phyloP scores from a whole-genome alignment of 2,329 filamentous ascomycete species.

The Stachybotrys echinatus region DNA sequence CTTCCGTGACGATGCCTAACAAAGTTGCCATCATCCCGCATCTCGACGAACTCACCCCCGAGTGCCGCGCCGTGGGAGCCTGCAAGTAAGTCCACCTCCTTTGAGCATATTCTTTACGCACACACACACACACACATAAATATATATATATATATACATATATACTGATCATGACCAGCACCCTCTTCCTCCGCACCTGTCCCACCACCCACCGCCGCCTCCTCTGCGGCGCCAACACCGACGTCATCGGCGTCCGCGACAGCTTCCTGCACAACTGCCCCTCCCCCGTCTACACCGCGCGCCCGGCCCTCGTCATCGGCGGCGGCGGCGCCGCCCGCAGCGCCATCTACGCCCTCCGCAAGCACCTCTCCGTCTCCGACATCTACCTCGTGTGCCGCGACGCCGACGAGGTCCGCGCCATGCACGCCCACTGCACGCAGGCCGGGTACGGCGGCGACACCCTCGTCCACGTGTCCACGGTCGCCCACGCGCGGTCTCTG shows the following conservation, averaged over 20 bases:
- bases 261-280: conserved; percentile 56
- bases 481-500: conserved; percentile 53
- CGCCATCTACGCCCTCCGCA: conserved; percentile 69
- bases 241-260: conserved; percentile 73
- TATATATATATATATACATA: too few relatives aligned
- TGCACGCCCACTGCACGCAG: conserved; percentile 57
- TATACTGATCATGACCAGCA: too few relatives aligned
- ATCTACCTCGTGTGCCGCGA: conserved; percentile 80
- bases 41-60: conserved; percentile 67
- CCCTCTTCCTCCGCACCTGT: conserved; percentile 55
- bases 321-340: conserved; percentile 75
- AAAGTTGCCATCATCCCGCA: conserved; percentile 72
- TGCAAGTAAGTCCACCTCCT: conserved; percentile 44
- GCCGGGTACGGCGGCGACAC: conserved; percentile 51
- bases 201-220: conserved; percentile 26
- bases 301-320: conserved; percentile 68
- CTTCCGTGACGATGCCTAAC: conserved; percentile 78
- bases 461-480: conserved; percentile 56
- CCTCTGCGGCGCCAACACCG: conserved; percentile 74
- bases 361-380: conserved; percentile 60
- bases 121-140: too few relatives aligned
- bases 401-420: conserved; percentile 57
- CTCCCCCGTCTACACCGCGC: conserved; percentile 45
- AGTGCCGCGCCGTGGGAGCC: conserved; percentile 68
- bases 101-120: too few relatives aligned